These are phyloP conservation scores for Ceratobasidium sp. DNA, from an alignment of 1,284 basidiomycete genomes.

Conservation along the genomic window DNA sequence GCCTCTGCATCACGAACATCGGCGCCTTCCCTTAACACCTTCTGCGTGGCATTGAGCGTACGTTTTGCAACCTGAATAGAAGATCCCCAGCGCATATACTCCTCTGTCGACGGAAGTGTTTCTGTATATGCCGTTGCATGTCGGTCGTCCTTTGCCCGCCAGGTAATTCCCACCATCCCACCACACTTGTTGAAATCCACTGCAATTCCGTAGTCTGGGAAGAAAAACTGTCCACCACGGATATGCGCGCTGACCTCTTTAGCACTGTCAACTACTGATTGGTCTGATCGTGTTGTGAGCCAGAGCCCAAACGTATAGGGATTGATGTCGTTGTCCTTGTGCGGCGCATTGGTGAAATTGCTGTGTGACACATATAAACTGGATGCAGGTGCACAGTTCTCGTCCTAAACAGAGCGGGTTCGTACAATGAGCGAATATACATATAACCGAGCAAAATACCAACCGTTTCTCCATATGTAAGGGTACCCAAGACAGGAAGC, in stretches of 20 bases:
- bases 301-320: background rate
- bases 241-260: background rate
- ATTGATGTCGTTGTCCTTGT: background rate
- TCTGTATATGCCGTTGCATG: constrained; percentile 5
- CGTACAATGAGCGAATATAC: background rate
- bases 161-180: background rate
- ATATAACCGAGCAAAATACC: background rate
- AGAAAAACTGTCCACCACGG: constrained; percentile 13
- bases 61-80: constrained; percentile 15
- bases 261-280: background rate
- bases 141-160: background rate
- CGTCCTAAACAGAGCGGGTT: background rate
- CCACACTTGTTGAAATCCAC: constrained; percentile 1
- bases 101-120: background rate
- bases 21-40: background rate
- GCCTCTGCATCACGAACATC: constrained; percentile 1
- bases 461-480: background rate
- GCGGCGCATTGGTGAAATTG: background rate
- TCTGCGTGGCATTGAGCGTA: background rate
- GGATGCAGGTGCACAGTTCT: background rate
- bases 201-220: constrained; percentile 5
- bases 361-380: background rate
- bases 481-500: background rate
- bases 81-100: constrained; percentile 1
- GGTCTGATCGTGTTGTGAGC: background rate